A percentile compares a stretch with the other conserved stretches of the same genome.
phyloP scores from a whole-genome alignment of 352 stramenopile species.

The Phytophthora sp. region DNA sequence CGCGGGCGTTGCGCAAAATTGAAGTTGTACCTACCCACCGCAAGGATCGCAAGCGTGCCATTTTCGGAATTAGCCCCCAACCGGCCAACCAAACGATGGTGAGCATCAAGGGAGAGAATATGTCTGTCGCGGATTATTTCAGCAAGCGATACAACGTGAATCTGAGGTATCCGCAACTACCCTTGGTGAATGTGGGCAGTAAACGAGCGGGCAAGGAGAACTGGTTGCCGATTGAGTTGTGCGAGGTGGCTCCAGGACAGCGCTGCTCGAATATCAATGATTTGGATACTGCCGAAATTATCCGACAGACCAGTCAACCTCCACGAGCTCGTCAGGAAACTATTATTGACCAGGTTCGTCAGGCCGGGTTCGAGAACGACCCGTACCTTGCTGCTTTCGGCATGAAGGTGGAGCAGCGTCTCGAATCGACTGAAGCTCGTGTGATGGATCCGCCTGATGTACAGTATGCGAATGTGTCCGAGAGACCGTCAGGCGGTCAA shows the following conservation, averaged over 20 bases:
- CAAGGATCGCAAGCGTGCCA: conserved; percentile 60
- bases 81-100: conserved; percentile 55
- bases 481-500: conserved; percentile 58
- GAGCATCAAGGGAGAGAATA: conserved; percentile 55
- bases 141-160: conserved; percentile 56
- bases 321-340: conserved; percentile 54
- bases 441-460: conserved; percentile 69
- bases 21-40: conserved; percentile 63
- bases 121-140: conserved; percentile 73
- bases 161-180: conserved; percentile 69
- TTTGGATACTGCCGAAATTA: conserved; percentile 84
- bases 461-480: conserved; percentile 64
- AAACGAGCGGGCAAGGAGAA: conserved; percentile 48
- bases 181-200: conserved; percentile 73
- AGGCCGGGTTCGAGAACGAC: conserved; percentile 76
- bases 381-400: conserved; percentile 69
- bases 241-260: conserved; percentile 72
- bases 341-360: conserved; percentile 65
- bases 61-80: conserved; percentile 56
- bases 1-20: conserved; percentile 58
- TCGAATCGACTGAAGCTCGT: conserved; percentile 55
- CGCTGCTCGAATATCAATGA: conserved; percentile 80
- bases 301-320: conserved; percentile 63
- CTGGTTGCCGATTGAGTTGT: conserved; percentile 87
- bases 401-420: conserved; percentile 56